A percentile compares a stretch with the other conserved stretches of the same genome.
Conservation (phyloP, 805 yeast species). For the Cyberlindnera misumaiensis region DNA sequence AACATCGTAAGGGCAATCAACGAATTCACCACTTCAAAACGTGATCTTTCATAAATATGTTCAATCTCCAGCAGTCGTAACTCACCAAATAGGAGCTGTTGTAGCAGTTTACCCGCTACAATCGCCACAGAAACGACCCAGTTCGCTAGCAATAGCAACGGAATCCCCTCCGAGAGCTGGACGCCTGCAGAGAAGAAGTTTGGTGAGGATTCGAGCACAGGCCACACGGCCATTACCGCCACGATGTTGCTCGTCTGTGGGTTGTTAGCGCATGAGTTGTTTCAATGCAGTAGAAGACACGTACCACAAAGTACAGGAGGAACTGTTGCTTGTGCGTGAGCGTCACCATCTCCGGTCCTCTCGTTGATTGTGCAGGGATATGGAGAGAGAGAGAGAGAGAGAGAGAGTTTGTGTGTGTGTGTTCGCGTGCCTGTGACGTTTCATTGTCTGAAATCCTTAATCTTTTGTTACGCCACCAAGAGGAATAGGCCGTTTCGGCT, state of each 20-base stretch:
- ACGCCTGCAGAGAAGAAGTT: conserved; percentile 39
- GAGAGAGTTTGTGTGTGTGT: no score
- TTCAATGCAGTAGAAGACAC: conserved; percentile 1
- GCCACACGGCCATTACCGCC: conserved; percentile 29
- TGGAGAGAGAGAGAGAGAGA: no score
- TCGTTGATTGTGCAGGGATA: no score
- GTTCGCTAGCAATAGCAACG: conserved; percentile 35
- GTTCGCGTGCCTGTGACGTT: no score
- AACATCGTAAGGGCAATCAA: conserved; percentile 51
- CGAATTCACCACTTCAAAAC: conserved; percentile 57
- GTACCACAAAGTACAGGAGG: conserved; percentile 6
- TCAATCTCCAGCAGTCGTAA: conserved; percentile 71
- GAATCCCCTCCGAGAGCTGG: conserved; percentile 43
- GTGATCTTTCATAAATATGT: conserved; percentile 60
- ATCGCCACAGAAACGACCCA: conserved; percentile 35
- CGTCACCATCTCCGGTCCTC: neutral
- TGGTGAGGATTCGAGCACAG: conserved; percentile 36
- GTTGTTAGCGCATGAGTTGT: conserved; percentile 3
- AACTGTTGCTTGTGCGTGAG: conserved; percentile 2
- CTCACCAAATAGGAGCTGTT: conserved; percentile 60
- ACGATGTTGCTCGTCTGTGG: conserved; percentile 29
- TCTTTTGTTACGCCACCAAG: no score
- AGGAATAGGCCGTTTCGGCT: neutral
- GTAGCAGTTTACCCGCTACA: conserved; percentile 41
- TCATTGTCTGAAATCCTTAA: no score